phyloP scores from a whole-genome alignment of 2,329 filamentous ascomycete species.

The Diplodia mutila region DNA sequence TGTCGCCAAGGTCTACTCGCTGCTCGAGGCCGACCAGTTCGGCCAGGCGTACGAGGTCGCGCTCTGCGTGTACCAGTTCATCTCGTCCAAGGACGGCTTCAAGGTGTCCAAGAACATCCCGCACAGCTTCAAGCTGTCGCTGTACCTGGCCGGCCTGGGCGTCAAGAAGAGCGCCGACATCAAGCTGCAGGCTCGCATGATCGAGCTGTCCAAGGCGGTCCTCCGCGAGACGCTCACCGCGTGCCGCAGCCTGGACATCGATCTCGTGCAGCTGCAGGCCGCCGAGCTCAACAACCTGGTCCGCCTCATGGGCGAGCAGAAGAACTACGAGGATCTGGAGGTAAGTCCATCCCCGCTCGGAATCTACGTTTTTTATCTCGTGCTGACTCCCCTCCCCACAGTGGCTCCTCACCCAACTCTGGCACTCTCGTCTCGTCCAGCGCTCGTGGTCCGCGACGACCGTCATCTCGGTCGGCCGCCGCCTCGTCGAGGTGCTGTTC shows the following conservation, averaged over 20 bases:
- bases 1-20: slow-evolving; percentile 15
- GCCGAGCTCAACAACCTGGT: slow-evolving; percentile 49
- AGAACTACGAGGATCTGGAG: slow-evolving; percentile 50
- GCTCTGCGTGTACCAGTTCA: slow-evolving; percentile 39
- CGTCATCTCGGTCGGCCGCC: slow-evolving; percentile 57
- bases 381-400: too few species aligned
- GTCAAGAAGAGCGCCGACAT: slow-evolving; percentile 36
- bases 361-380: too few species aligned
- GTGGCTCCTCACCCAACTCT: slow-evolving; percentile 43
- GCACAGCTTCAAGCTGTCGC: slow-evolving; percentile 43
- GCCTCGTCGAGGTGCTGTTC: slow-evolving; percentile 58
- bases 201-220: slow-evolving; percentile 46
- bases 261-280: slow-evolving; percentile 48
- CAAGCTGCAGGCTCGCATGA: slow-evolving; percentile 44
- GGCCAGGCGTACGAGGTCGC: slow-evolving; percentile 40
- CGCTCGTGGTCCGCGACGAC: slow-evolving; percentile 42
- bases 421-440: slow-evolving; percentile 41
- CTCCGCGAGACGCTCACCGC: slow-evolving; percentile 48
- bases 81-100: slow-evolving; percentile 39
- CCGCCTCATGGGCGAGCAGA: slow-evolving; percentile 49
- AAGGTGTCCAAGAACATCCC: slow-evolving; percentile 40
- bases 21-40: slow-evolving; percentile 37
- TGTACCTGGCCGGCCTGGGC: slow-evolving; percentile 39
- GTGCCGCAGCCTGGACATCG: slow-evolving; percentile 47
- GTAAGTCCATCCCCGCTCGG: too few species aligned